Evolutionary conservation across 2,329 filamentous ascomycete genomes (phyloP).

Genomic region (Cladosporium austrohemisphaericum): DNA sequence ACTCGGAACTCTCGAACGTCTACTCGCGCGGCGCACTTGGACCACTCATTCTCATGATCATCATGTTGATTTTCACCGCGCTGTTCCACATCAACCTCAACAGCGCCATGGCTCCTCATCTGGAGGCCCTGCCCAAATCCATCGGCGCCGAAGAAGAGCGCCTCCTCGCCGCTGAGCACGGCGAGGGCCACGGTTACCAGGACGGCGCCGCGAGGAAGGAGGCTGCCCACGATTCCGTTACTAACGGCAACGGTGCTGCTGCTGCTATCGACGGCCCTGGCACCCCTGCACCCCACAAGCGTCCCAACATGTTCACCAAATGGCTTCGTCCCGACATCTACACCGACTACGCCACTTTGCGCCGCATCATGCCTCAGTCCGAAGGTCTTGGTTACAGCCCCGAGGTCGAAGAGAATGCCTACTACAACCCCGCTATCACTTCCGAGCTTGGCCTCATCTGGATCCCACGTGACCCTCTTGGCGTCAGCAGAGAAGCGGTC

Average conservation of each 20-base stretch:
- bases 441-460: conserved; percentile 67
- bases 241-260: conserved; percentile 21
- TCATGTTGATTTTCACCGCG: conserved; percentile 69
- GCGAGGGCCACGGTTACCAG: conserved; percentile 25
- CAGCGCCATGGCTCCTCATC: conserved; percentile 68
- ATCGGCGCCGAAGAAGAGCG: conserved; percentile 36
- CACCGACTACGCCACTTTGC: conserved; percentile 67
- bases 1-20: not conserved
- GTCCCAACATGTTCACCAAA: conserved; percentile 57
- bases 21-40: conserved; percentile 45
- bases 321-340: conserved; percentile 78
- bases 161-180: conserved; percentile 33
- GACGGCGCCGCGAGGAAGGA: conserved; percentile 23
- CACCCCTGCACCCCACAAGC: conserved; percentile 41
- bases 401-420: conserved; percentile 63
- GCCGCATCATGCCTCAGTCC: conserved; percentile 62
- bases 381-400: conserved; percentile 58
- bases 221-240: conserved; percentile 20
- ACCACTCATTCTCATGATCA: conserved; percentile 70
- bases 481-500: conserved; percentile 74
- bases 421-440: conserved; percentile 67
- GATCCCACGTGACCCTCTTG: conserved; percentile 73
- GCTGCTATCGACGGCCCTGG: conserved; percentile 20
- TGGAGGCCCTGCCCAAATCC: conserved; percentile 67
- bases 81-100: conserved; percentile 74